Evolutionary conservation across 192 early-diverging fungal species (phyloP), one percentile per base, ranked within the genome.

Genomic region (Geranomyces variabilis): DNA sequence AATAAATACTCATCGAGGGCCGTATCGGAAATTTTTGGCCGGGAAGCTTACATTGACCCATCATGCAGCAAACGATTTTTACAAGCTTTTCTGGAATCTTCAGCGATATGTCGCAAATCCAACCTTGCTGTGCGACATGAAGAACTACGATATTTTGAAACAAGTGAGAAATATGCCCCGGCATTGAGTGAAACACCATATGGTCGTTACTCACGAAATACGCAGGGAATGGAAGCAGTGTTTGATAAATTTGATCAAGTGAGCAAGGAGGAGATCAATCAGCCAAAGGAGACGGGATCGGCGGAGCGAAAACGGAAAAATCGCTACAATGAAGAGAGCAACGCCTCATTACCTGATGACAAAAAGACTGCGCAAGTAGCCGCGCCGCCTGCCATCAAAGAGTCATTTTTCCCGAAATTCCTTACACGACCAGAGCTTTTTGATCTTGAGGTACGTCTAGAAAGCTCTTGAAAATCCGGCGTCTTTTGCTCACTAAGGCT

Each of bases 61-160:
- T 53, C 2, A 9, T 53, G 24, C 51, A 60, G 58, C 31, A 29
- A 29, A 30, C 31, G 28, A 19, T 28, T 60, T 93, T 67, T 93
- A 94, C 69, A 83, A 80, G 29, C 75, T 80, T 45, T 94, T 97
- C 51, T 95, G 95, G 95, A 72, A 82, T 13, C 82, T 92, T 30
- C 95, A 95, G 61, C 66, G 73, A 33, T 92, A 80, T 72, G 93
- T 95, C 74, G 81, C 87, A 41, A 90, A 90, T 56, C 94, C 94
- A 9, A 66, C 77, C 8, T 67, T 77, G 7, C 59, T 91, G 0
- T 73, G 89, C 45, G 55, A 71, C 15, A 58, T 73, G 0, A 63
- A 71, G 0, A 70, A 81, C 51, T 81, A 85, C 47, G 67, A 72
- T 13, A 64, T 9, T 9, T 79, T 78, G 26, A 60, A 77, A 75